These are phyloP conservation scores for Malus hybrid DNA, from an alignment of 331 rosid genomes.

Conservation along the genomic window DNA sequence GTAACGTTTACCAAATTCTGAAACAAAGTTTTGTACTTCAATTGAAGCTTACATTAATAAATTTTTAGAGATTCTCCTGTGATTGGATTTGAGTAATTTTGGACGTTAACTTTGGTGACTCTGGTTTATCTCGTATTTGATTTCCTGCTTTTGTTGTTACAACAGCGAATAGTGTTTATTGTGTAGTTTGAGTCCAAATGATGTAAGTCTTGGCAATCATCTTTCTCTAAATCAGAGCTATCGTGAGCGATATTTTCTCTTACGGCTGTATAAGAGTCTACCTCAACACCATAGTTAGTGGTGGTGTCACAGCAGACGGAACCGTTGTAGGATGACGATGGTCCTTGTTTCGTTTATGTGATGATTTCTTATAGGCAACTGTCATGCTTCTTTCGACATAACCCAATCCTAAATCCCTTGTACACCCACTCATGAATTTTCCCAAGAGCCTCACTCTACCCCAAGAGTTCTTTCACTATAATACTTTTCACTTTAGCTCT, in stretches of 20 bases:
- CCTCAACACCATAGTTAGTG: background rate
- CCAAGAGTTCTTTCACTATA: too few relatives aligned
- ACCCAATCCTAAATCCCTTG: too few relatives aligned
- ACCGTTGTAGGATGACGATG: background rate
- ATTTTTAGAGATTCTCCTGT: too few relatives aligned
- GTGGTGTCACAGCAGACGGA: background rate
- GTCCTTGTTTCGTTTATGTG: background rate
- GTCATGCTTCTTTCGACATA: too few relatives aligned
- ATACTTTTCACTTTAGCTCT: too few relatives aligned
- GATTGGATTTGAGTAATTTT: too few relatives aligned
- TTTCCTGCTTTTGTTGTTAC: background rate
- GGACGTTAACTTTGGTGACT: background rate
- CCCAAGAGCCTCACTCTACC: too few relatives aligned
- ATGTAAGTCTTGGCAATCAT: background rate
- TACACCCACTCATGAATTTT: too few relatives aligned
- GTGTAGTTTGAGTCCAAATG: background rate
- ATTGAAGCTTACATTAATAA: background rate
- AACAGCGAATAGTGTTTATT: background rate
- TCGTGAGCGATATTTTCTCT: too few relatives aligned
- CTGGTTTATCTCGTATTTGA: background rate
- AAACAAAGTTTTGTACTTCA: background rate
- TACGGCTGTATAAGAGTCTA: too few relatives aligned
- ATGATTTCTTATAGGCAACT: too few relatives aligned
- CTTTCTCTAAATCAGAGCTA: background rate
- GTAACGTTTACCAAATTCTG: conserved; percentile 8